phyloP scores from a whole-genome alignment of 345 rosid genomes.

The Xanthoceras sorbifolium region DNA sequence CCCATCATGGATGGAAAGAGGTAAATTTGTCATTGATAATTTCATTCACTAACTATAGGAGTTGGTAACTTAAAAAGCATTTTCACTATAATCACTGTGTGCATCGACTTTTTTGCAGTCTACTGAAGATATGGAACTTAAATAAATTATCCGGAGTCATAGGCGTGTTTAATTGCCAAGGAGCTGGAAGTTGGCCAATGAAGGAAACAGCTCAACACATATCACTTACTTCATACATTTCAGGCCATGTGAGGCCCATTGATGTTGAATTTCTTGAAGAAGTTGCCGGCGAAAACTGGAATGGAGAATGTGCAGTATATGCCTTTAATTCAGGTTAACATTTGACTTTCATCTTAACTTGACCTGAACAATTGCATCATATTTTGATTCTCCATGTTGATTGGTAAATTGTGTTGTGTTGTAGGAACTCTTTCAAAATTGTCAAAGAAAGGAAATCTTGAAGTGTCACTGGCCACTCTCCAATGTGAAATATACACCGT shows the following conservation, averaged over 20 bases:
- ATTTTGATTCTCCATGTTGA: background rate
- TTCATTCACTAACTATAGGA: background rate
- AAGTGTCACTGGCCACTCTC: constrained; percentile 43
- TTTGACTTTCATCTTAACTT: background rate
- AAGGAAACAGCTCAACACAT: constrained; percentile 29
- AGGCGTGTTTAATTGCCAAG: constrained; percentile 74
- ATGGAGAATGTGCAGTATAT: constrained; percentile 54
- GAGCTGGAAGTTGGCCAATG: constrained; percentile 62
- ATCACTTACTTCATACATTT: constrained; percentile 24
- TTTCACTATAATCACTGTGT: background rate
- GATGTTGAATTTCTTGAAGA: constrained; percentile 58
- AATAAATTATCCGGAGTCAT: constrained; percentile 60
- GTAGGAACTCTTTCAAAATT: constrained; percentile 42
- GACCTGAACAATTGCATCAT: background rate
- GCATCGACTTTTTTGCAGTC: constrained; percentile 36
- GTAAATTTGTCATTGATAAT: constrained; percentile 22
- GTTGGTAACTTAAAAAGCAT: background rate
- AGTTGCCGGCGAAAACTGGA: constrained; percentile 48
- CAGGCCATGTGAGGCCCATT: constrained; percentile 40
- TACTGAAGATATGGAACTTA: constrained; percentile 72
- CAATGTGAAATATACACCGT: constrained; percentile 51
- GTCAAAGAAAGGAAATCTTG: constrained; percentile 39
- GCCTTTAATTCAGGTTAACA: constrained; percentile 47
- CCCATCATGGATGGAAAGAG: constrained; percentile 70
- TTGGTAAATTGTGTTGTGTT: background rate